Evolutionary conservation across 2,329 filamentous ascomycete genomes (phyloP), one percentile per base, ranked within the genome.

Genomic region (Capronia americana): DNA sequence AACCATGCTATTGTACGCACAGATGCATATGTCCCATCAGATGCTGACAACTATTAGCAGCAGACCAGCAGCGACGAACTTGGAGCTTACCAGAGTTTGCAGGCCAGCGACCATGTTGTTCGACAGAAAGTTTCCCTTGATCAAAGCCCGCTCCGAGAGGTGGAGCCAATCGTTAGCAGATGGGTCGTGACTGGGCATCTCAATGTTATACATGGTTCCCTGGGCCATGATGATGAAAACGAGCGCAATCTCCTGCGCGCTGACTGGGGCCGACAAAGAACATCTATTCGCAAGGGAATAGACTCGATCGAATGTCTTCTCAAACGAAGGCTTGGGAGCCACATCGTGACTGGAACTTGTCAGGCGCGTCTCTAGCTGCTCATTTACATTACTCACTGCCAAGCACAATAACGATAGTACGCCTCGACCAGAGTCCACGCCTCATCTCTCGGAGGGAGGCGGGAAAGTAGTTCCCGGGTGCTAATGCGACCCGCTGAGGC

Each of bases 401-500:
- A 65, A 48, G 63, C 63, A 46, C 63, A 65, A 61, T 65, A 65
- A 41, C 63, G 63, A 56, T 65, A 65, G 44, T 65, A 65, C 12
- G 63, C 24, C 30, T 65, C 63, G 17, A 46, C 57, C 11, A 65
- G 63, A 17, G 57, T 61, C 63, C 56, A 65, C 41, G 63, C 63
- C 46, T 65, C 63, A 5, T 55, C 56, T 46, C 46, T 61, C 14
- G 63, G 57, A 20, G 63, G 63, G 12, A 65, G 57, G 28, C 17
- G 28, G 2, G 41, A 38, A 32, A 65, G 41, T 4, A 65, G 44
- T n/a, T 65, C 63, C 32, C 57, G 44, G 5, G 63, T 65, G 7
- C 56, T 51, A 26, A 65, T 55, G 17, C 46, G 44, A 61, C 30
- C 56, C 38, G 56, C 8, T 28, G 63, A 60, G 17, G 63, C 26